Base-by-base conservation (phyloP, 768 basidiomycete genomes). In the Lactifluus hygrophoroides region DNA sequence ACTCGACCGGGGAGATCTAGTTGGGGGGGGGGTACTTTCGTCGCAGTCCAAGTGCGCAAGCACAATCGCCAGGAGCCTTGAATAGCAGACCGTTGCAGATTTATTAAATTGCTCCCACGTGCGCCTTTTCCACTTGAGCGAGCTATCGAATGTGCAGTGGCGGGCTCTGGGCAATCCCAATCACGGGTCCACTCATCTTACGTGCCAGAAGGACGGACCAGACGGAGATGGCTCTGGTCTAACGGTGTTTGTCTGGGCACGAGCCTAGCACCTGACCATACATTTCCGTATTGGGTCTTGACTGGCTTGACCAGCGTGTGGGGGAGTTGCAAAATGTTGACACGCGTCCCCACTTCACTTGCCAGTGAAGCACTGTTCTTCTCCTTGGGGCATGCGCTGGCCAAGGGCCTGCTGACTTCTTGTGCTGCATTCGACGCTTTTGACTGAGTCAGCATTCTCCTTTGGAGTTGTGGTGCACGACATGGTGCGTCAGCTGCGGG, bases 171-270 rank as follows among this genome's bases (percentile, higher is more conserved):
- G 17, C 48, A n/a, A 28, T 23, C 46, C 46, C 35, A 55, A 10
- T 28, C 46, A 35, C 16, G 54, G 19, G 28, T 19, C 35, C 16
- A 16, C 8, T 48, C 27, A 21, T 37, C 47, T 56, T 56, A 56
- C 46, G 54, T 48, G 46, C 48, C 25, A 50, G 48, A 43, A 43
- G 40, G 23, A 38, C 32, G 13, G 30, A 6, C 6, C 32, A 10
- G n/a, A 43, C 32, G 37, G 30, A 32, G 37, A 49, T 23, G 28
- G 19, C 47, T 17, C n/a, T 14, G 40, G 38, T 21, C 32, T 28
- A 56, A 43, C 48, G 47, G 47, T 6, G 48, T 27, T 43, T 54
- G 58, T 49, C 52, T 27, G n/a, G 38, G 19, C 52, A 54, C 27
- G 57, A 45, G 25, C 17, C 21, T 13, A 25, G 27, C 43, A 38